Evolutionary conservation across 176 grass and related monocot genomes (phyloP), one percentile per base, ranked within the genome.

Genomic region (Puya raimondii): DNA sequence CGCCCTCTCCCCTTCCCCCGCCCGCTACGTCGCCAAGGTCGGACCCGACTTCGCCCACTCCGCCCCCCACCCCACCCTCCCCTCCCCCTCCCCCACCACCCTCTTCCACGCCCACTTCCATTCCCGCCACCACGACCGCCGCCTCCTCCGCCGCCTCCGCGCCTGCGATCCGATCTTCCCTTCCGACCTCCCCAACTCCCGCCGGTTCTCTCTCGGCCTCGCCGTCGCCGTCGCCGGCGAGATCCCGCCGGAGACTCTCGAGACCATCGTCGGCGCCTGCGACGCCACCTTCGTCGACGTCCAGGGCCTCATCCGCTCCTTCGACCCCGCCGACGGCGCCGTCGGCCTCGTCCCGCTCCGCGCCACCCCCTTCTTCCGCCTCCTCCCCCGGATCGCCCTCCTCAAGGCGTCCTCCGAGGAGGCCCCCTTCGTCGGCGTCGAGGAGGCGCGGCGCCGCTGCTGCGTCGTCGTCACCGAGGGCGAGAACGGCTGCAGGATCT

Each of bases 381-480:
- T 97, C 9, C 84, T 97, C 51, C 74, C 82, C 2, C 81, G 71
- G 2, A 82, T 97, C 20, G 77, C 82, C 18, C 90, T 99, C 74
- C 76, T 99, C 61, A 99, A 99, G 63, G 90, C 81, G 9, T 99
- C 94, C 0, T 85, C 84, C 72, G 89, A 99, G 82, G 94, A 99
- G 79, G 94, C 94, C 56, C 84, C 89, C 15, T 99, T 86, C 72
- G 74, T 99, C 21, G 87, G 81, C 61, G 72, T 93, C 80, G 84
- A 90, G 66, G 69, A 67, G 47, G 84, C 78, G 58, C 85, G 94
- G 48, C 77, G 67, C 53, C 52, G 53, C 17, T 90, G 89, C 79
- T 99, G 89, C 53, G 89, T 99, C 58, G 85, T 99, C 72, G 87
- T 99, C 1, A 99, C 94, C 15, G 86, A 93, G 59, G 93, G 94